These are phyloP conservation scores for Staphylotrichum tortipilum DNA, from an alignment of 495 filamentous ascomycete species.

Conservation along the genomic window DNA sequence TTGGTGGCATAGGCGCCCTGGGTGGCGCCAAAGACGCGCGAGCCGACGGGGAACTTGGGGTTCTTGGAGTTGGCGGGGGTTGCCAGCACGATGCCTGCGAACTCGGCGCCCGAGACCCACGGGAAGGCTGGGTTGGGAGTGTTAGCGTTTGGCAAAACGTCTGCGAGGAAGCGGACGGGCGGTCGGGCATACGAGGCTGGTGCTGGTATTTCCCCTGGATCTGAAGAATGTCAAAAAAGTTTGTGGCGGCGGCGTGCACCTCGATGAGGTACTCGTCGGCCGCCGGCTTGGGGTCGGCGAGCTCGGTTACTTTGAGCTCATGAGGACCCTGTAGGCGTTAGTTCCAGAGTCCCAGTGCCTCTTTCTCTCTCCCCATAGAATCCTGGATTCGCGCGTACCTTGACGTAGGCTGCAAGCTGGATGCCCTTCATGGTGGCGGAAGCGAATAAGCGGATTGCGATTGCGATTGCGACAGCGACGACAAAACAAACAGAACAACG, in stretches of 20 bases:
- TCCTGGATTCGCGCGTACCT: slow-evolving; percentile 46
- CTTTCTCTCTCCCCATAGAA: too few species aligned
- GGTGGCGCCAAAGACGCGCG: slow-evolving; percentile 75
- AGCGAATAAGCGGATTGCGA: not conserved
- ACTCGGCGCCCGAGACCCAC: slow-evolving; percentile 83
- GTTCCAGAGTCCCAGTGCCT: not conserved
- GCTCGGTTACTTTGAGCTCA: slow-evolving; percentile 64
- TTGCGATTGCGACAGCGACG: too few species aligned
- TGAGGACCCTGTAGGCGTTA: slow-evolving; percentile 52
- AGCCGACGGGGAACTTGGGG: slow-evolving; percentile 58
- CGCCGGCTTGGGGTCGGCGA: slow-evolving; percentile 62
- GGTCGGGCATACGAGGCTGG: slow-evolving; percentile 37
- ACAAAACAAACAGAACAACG: too few species aligned
- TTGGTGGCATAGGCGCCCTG: slow-evolving; percentile 84
- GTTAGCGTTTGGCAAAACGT: not conserved
- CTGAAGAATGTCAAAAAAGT: slow-evolving; percentile 94
- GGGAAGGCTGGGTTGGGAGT: slow-evolving; percentile 50
- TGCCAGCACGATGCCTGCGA: slow-evolving; percentile 66
- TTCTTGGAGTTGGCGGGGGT: slow-evolving; percentile 42
- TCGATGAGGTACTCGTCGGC: slow-evolving; percentile 75
- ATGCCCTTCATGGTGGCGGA: slow-evolving; percentile 64
- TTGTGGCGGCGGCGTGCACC: slow-evolving; percentile 80
- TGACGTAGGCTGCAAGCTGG: slow-evolving; percentile 74
- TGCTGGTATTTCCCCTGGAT: slow-evolving; percentile 72
- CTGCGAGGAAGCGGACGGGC: not conserved